Evolutionary conservation across 2,329 filamentous ascomycete species (phyloP), one percentile per base, ranked within the genome.

Genomic region (Pseudovirgaria hyperparasitica): DNA sequence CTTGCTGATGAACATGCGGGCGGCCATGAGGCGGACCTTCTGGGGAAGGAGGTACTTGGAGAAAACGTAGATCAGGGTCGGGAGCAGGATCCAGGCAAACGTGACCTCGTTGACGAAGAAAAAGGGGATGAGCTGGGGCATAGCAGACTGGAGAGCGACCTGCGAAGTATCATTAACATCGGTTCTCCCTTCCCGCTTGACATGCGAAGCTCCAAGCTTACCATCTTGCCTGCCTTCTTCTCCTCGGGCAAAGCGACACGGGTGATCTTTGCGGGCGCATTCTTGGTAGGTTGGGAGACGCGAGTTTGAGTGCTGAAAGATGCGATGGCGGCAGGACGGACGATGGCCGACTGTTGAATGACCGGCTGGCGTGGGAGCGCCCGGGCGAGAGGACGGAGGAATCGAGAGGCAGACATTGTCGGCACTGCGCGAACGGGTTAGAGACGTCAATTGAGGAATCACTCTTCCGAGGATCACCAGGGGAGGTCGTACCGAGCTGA

Each of bases 81-180:
- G 54, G 22, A 58, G 41, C 31, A 54, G 40, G 42, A 57, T 40
- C 39, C 57, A 57, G 24, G 53, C 54, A 36, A 50, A 40, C 35
- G 49, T 54, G 33, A 47, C 52, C 51, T 58, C 54, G 46, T 57
- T 58, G 43, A 58, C 52, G 48, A 57, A 57, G 49, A 56, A 58
- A 50, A 58, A 58, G 38, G 54, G 54, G 25, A 58, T 48, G 33
- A 58, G 54, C 46, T 58, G 54, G 33, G 54, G 54, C 54, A 58
- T 58, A 34, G 52, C 54, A 35, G 54, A 54, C 44, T 52, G 50
- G 40, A 57, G 50, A 28, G 54, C 37, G 9, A 40, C 50, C 54
- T n/a, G n/a, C n/a, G n/a, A n/a, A n/a, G n/a, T n/a, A n/a, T n/a
- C n/a, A n/a, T n/a, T n/a, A 15, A 11, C 8, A 7, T 25, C 11